phyloP scores from a whole-genome alignment of 495 filamentous ascomycete genomes.

The Geoglossum glabrum region DNA sequence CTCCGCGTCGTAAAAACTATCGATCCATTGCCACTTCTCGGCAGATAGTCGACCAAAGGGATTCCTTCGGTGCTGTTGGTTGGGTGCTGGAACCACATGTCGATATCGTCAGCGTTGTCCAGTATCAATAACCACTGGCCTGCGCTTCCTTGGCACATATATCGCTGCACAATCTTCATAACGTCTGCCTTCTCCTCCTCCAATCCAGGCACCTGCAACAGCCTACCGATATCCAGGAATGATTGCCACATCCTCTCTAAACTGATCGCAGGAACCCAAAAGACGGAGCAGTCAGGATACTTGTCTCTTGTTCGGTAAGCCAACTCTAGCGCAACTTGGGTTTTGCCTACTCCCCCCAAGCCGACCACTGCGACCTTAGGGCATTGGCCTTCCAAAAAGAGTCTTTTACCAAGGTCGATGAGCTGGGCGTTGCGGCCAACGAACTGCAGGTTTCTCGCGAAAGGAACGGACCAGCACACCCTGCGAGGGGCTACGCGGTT shows the following conservation, averaged over 20 bases:
- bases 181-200: neutral
- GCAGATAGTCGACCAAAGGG: conserved; percentile 1
- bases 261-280: neutral
- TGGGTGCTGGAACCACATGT: neutral
- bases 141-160: neutral
- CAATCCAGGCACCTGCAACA: neutral
- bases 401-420: conserved; percentile 6
- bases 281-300: neutral
- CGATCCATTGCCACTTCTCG: conserved; percentile 4
- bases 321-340: conserved; percentile 9
- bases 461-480: conserved; percentile 6
- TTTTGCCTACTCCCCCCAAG: conserved; percentile 11
- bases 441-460: conserved; percentile 15
- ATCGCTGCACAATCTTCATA: neutral
- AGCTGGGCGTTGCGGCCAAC: conserved; percentile 15
- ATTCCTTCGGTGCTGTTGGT: neutral
- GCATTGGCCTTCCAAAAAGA: conserved; percentile 3
- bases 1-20: conserved; percentile 11
- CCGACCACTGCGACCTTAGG: conserved; percentile 5
- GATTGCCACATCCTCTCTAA: neutral
- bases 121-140: conserved; percentile 3
- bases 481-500: neutral
- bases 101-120: neutral
- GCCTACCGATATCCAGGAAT: neutral
- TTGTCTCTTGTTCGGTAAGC: neutral